Evolutionary conservation across 768 basidiomycete genomes (phyloP).

Genomic region (Lactarius hatsudake): DNA sequence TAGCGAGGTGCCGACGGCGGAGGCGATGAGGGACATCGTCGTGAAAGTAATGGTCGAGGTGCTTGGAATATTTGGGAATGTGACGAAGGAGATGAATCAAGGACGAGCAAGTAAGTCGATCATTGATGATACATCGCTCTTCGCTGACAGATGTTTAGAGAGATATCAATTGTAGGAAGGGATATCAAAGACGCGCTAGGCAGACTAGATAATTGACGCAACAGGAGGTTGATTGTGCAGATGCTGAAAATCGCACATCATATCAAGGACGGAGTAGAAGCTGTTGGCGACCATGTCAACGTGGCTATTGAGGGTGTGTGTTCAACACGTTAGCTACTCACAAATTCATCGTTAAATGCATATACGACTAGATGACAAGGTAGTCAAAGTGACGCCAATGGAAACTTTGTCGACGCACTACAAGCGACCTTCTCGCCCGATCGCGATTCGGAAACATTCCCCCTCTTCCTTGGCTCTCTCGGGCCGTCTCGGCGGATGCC

Average conservation of each 20-base stretch:
- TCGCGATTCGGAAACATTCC: conserved; percentile 18
- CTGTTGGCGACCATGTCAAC: neutral
- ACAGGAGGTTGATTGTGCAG: neutral
- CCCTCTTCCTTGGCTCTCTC: neutral
- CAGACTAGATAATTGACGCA: neutral
- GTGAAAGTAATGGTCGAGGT: neutral
- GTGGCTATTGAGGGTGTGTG: neutral
- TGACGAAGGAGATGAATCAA: neutral
- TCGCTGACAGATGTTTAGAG: neutral
- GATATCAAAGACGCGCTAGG: neutral
- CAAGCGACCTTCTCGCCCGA: conserved; percentile 22
- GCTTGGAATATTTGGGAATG: neutral
- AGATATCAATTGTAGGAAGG: neutral
- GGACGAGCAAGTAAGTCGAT: neutral
- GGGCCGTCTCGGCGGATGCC: neutral
- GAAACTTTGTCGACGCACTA: conserved; percentile 61
- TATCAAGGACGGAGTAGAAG: neutral
- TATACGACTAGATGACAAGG: neutral
- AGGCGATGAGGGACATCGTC: neutral
- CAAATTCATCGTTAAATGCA: no score
- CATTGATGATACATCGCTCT: neutral
- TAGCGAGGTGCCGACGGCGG: neutral
- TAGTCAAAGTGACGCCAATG: no score
- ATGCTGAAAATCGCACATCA: neutral
- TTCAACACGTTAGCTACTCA: neutral